Evolutionary conservation across 2,329 filamentous ascomycete genomes (phyloP).

Genomic region (Colletotrichum tofieldiae): DNA sequence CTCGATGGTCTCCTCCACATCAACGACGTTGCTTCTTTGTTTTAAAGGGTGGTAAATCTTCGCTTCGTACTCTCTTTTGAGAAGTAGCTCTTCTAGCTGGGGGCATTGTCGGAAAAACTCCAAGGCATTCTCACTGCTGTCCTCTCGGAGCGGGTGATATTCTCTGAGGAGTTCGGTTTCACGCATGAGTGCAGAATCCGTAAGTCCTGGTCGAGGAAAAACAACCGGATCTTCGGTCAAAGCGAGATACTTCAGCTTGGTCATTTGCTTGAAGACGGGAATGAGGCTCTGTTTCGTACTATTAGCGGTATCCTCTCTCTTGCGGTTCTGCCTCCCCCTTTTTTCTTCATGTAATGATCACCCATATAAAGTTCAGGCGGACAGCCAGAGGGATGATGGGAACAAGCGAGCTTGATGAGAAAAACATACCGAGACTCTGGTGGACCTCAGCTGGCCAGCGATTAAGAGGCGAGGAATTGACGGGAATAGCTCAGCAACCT

Average conservation of each 20-base stretch:
- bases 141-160: too few relatives aligned
- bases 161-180: too few relatives aligned
- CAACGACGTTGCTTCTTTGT: neutral
- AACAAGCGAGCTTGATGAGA: neutral
- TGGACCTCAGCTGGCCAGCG: neutral
- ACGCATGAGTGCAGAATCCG: too few relatives aligned
- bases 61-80: neutral
- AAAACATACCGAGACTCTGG: neutral
- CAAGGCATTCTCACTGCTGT: neutral
- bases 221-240: too few relatives aligned
- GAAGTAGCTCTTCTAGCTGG: neutral
- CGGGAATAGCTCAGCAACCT: neutral
- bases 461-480: neutral
- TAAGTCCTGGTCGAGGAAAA: too few relatives aligned
- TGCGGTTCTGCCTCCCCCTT: neutral
- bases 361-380: too few relatives aligned
- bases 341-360: too few relatives aligned
- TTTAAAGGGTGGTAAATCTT: neutral
- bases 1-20: neutral
- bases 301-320: neutral
- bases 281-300: neutral
- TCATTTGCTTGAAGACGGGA: neutral
- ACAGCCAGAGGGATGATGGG: neutral
- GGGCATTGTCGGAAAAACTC: neutral
- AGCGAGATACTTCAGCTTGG: neutral